phyloP scores from a whole-genome alignment of 1,139 yeast genomes.

The Taiozyma sp. region DNA sequence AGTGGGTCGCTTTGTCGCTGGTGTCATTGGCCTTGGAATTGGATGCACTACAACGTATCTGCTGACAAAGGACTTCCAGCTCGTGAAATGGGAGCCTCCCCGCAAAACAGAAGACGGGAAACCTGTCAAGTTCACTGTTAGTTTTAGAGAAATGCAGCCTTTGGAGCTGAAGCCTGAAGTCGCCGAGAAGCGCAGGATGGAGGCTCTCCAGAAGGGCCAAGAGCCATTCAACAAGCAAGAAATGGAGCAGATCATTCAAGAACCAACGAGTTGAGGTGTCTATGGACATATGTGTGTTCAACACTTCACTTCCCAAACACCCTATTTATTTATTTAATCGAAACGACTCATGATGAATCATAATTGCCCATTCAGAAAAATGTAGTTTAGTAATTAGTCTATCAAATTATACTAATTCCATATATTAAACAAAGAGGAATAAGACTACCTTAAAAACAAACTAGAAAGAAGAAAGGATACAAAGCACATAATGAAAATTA shows the following conservation, averaged over 20 bases:
- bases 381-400: not conserved
- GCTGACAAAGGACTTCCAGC: conserved; percentile 30
- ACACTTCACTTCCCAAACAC: too few species aligned
- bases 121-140: conserved; percentile 25
- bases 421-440: not conserved
- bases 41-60: conserved; percentile 27
- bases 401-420: not conserved
- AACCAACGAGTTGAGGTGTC: conserved; percentile 16
- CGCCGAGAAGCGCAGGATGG: conserved; percentile 6
- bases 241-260: conserved; percentile 21
- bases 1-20: conserved; percentile 30
- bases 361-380: too few species aligned
- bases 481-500: not conserved
- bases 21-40: conserved; percentile 25
- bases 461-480: not conserved
- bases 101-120: conserved; percentile 23
- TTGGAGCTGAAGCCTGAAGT: conserved; percentile 32
- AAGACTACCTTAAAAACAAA: not conserved
- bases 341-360: not conserved
- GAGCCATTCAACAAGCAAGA: conserved; percentile 9
- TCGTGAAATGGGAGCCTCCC: conserved; percentile 24
- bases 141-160: conserved; percentile 31
- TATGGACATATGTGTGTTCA: too few species aligned
- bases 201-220: not conserved
- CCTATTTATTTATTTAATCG: not conserved